Percentiles rank a stretch among this genome's conserved stretches.
Conservation (phyloP, 73 alveolate genomes). For the Blepharisma stoltei region DNA sequence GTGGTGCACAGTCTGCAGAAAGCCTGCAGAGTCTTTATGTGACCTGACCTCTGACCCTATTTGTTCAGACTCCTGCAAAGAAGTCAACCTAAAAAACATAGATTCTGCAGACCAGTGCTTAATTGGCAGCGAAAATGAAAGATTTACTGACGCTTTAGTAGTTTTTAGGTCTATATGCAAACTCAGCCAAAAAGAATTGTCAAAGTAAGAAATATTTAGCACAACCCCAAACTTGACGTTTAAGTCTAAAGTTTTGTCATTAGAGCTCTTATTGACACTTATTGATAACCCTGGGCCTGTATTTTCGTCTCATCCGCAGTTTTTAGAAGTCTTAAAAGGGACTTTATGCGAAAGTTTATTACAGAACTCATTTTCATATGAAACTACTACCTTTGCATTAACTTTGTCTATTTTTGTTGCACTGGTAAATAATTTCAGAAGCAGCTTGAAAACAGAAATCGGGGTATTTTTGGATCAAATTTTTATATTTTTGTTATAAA, state of each 20-base stretch:
- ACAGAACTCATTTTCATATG: conserved; percentile 72
- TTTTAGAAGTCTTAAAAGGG: conserved; percentile 77
- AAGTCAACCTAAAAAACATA: conserved; percentile 62
- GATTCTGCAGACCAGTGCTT: conserved; percentile 38
- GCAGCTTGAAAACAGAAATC: conserved; percentile 71
- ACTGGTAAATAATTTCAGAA: conserved; percentile 70
- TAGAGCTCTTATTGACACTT: conserved; percentile 75
- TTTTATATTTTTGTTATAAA: conserved; percentile 75
- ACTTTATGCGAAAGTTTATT: conserved; percentile 80
- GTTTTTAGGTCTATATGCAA: conserved; percentile 61
- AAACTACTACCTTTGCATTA: conserved; percentile 68
- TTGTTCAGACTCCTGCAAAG: conserved; percentile 87
- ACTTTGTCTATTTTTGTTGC: conserved; percentile 76
- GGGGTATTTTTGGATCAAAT: conserved; percentile 74
- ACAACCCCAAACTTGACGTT: conserved; percentile 49
- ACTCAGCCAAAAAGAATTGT: conserved; percentile 56
- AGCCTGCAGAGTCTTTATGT: conserved; percentile 81
- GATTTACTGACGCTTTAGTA: conserved; percentile 57
- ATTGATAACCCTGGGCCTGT: conserved; percentile 79
- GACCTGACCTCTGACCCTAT: conserved; percentile 84
- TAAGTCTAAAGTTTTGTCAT: conserved; percentile 68
- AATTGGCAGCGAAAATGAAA: conserved; percentile 45
- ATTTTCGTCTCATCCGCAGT: conserved; percentile 56
- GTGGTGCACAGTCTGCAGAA: conserved; percentile 95
- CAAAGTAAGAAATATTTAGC: conserved; percentile 51